These are phyloP conservation scores for Pichia cactophila DNA, from an alignment of 1,139 yeast species.

Conservation along the genomic window DNA sequence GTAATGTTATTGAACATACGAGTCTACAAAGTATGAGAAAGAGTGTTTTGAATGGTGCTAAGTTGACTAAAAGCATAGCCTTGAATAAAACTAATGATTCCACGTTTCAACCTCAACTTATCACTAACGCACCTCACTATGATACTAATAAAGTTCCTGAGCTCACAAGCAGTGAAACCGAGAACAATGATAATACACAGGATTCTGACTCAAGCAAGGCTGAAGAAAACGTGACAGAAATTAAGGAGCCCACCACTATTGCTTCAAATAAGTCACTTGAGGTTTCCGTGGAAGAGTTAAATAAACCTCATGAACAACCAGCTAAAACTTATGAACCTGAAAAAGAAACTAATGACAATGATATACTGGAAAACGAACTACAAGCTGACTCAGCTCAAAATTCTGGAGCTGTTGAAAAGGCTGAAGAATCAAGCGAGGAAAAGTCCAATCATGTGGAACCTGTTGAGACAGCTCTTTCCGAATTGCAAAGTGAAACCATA, in stretches of 20 bases:
- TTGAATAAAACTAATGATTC: constrained; percentile 28
- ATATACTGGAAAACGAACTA: no score
- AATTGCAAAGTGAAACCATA: no score
- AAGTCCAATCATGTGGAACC: no score
- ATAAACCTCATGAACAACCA: neutral
- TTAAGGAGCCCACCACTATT: neutral
- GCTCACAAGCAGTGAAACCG: neutral
- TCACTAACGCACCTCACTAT: constrained; percentile 5
- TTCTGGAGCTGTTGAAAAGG: no score
- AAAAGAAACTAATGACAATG: no score
- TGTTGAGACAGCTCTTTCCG: no score
- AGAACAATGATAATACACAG: no score
- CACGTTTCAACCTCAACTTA: constrained; percentile 14
- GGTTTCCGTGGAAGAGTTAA: neutral
- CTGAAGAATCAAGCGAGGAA: no score
- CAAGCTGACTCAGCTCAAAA: no score
- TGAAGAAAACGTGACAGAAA: neutral
- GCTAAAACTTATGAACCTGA: neutral
- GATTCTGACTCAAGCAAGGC: neutral
- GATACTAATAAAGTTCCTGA: neutral
- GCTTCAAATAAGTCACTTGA: neutral
- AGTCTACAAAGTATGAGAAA: neutral
- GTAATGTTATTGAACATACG: neutral
- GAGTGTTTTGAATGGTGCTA: constrained; percentile 13
- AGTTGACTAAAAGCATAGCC: constrained; percentile 39